phyloP scores from a whole-genome alignment of 1,139 yeast species.

The Yamadazyma jaroonii region DNA sequence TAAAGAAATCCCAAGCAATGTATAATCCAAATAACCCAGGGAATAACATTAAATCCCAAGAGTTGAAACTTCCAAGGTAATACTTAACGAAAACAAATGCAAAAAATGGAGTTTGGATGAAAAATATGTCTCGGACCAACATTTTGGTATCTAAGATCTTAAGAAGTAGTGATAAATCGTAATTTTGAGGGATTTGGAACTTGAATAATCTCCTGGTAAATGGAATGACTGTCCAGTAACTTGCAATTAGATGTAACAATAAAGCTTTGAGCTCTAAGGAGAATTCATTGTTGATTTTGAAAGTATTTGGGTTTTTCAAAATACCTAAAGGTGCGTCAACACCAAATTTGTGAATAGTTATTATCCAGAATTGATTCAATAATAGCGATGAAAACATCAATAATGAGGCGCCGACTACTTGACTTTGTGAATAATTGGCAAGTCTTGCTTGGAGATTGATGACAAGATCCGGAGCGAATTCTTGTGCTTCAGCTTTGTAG shows the following conservation, averaged over 20 bases:
- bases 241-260: slow-evolving; percentile 19
- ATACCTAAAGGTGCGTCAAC: slow-evolving; percentile 23
- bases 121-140: not conserved
- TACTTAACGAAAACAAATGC: slow-evolving; percentile 6
- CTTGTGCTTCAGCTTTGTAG: slow-evolving; percentile 2
- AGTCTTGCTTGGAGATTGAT: no score
- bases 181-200: slow-evolving; percentile 5
- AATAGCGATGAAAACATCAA: slow-evolving; percentile 12
- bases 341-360: slow-evolving; percentile 22
- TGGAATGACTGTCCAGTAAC: slow-evolving; percentile 24
- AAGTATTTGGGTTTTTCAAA: not conserved
- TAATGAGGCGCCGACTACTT: slow-evolving; percentile 7
- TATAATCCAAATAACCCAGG: slow-evolving; percentile 14
- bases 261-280: slow-evolving; percentile 3
- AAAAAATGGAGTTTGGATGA: slow-evolving; percentile 17
- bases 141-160: no score
- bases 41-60: slow-evolving; percentile 1
- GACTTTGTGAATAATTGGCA: not conserved
- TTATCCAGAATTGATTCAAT: slow-evolving; percentile 20
- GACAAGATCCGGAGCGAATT: no score
- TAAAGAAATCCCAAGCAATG: slow-evolving; percentile 10
- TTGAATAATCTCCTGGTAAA: slow-evolving; percentile 6
- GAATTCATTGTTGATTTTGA: slow-evolving; percentile 8
- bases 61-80: slow-evolving; percentile 3
- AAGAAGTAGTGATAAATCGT: no score